phyloP scores from a whole-genome alignment of 331 rosid genomes.

The Erythrophleum ivorense region DNA sequence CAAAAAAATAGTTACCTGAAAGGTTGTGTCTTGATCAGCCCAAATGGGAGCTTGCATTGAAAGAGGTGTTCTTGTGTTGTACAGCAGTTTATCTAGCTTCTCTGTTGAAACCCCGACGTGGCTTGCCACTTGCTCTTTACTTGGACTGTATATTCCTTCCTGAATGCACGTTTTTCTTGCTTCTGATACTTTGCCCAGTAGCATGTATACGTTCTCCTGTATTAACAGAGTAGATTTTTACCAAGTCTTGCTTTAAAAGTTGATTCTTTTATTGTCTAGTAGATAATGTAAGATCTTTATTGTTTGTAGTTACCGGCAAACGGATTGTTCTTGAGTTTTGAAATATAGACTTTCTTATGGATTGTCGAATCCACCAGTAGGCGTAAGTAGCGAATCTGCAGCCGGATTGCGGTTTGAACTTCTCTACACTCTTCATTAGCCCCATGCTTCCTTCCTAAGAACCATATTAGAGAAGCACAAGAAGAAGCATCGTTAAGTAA shows the following conservation, averaged over 20 bases:
- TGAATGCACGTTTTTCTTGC: slow-evolving; percentile 70
- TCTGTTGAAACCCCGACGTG: slow-evolving; percentile 65
- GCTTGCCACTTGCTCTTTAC: slow-evolving; percentile 74
- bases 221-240: slow-evolving; percentile 24
- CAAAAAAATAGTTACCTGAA: no score
- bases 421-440: slow-evolving; percentile 82
- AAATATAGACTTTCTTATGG: slow-evolving; percentile 76
- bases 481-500: no score
- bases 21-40: slow-evolving; percentile 80
- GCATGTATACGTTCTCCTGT: slow-evolving; percentile 74
- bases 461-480: slow-evolving; percentile 37
- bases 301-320: slow-evolving; percentile 61
- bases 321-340: slow-evolving; percentile 87
- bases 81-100: slow-evolving; percentile 62
- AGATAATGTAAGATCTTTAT: neutral
- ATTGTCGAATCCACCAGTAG: slow-evolving; percentile 89
- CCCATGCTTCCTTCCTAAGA: slow-evolving; percentile 88
- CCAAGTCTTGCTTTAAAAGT: slow-evolving; percentile 10
- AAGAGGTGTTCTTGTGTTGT: slow-evolving; percentile 66
- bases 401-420: slow-evolving; percentile 79
- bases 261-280: slow-evolving; percentile 28
- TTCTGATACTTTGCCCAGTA: slow-evolving; percentile 69
- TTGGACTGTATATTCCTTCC: slow-evolving; percentile 72
- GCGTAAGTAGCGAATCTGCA: slow-evolving; percentile 82
- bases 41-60: slow-evolving; percentile 84